A percentile compares a stretch with the other conserved stretches of the same genome.
phyloP scores from a whole-genome alignment of 2,329 filamentous ascomycete species.

The Botrytis paeoniae region DNA sequence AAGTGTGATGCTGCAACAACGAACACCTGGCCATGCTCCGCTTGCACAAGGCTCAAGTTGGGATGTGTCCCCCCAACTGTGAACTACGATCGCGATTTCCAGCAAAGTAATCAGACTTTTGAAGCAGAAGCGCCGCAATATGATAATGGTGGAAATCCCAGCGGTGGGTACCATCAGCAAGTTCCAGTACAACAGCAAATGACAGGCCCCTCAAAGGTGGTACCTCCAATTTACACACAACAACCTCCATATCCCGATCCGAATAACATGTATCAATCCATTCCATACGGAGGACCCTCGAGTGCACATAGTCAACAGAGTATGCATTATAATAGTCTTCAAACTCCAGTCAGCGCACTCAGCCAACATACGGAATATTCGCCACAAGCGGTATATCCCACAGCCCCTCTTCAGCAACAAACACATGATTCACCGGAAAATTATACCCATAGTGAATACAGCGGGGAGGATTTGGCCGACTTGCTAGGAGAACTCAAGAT shows the following conservation, averaged over 20 bases:
- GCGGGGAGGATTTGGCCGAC: slow-evolving; percentile 66
- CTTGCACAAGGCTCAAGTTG: slow-evolving; percentile 86
- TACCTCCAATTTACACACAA: slow-evolving; percentile 46
- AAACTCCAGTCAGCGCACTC: slow-evolving; percentile 48
- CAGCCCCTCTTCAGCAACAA: slow-evolving; percentile 45
- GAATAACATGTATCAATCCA: slow-evolving; percentile 41
- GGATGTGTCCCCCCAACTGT: slow-evolving; percentile 77
- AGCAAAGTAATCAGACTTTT: slow-evolving; percentile 41
- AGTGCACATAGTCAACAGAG: slow-evolving; percentile 45
- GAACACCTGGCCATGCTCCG: slow-evolving; percentile 95
- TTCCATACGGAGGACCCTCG: slow-evolving; percentile 43
- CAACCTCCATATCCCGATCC: slow-evolving; percentile 48
- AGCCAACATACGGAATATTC: slow-evolving; percentile 51
- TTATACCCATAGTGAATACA: slow-evolving; percentile 61
- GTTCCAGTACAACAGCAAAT: slow-evolving; percentile 49
- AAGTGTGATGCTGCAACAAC: slow-evolving; percentile 97
- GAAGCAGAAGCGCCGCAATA: slow-evolving; percentile 49
- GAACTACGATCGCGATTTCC: slow-evolving; percentile 38
- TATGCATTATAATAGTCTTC: slow-evolving; percentile 54
- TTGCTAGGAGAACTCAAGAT: slow-evolving; percentile 84
- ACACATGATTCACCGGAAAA: slow-evolving; percentile 46
- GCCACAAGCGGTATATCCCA: slow-evolving; percentile 51
- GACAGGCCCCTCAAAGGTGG: slow-evolving; percentile 40
- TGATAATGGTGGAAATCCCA: slow-evolving; percentile 43
- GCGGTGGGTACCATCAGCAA: slow-evolving; percentile 52